These are phyloP conservation scores for Cocos nucifera DNA, from an alignment of 176 grass and related monocot genomes.

Conservation along the genomic window DNA sequence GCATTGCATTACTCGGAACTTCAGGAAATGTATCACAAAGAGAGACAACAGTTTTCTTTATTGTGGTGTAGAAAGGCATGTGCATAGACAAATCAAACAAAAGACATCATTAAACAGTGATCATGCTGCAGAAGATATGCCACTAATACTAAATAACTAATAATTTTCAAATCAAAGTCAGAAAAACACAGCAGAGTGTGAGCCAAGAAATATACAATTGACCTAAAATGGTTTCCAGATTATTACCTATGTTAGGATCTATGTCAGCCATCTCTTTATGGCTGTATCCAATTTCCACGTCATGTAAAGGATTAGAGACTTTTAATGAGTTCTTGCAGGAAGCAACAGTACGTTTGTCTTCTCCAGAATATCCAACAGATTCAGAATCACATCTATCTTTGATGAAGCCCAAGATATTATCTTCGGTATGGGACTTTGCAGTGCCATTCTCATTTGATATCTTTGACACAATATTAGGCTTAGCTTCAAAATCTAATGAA, in stretches of 20 bases:
- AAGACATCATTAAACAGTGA: too few species aligned
- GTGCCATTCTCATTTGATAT: conserved; percentile 12
- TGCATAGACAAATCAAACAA: too few species aligned
- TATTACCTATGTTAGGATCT: conserved; percentile 6
- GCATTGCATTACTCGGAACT: too few species aligned
- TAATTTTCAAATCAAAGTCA: too few species aligned
- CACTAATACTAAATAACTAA: too few species aligned
- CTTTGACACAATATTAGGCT: background rate
- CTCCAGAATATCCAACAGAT: background rate
- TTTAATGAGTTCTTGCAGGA: conserved; percentile 21
- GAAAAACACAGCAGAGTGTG: too few species aligned
- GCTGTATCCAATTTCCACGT: conserved; percentile 5
- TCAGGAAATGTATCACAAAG: too few species aligned
- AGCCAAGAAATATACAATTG: too few species aligned
- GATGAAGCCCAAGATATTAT: background rate
- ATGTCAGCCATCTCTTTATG: background rate
- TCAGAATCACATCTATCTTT: background rate
- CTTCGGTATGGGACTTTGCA: background rate
- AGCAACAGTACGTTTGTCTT: conserved; percentile 25
- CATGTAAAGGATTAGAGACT: conserved; percentile 21
- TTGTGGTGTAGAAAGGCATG: too few species aligned
- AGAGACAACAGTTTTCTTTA: too few species aligned
- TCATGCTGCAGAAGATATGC: too few species aligned
- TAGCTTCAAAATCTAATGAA: conserved; percentile 20
- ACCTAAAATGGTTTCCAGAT: too few species aligned